Base-by-base conservation (phyloP, 164 flowering plant genomes). In the Umbilicus rupestris region DNA sequence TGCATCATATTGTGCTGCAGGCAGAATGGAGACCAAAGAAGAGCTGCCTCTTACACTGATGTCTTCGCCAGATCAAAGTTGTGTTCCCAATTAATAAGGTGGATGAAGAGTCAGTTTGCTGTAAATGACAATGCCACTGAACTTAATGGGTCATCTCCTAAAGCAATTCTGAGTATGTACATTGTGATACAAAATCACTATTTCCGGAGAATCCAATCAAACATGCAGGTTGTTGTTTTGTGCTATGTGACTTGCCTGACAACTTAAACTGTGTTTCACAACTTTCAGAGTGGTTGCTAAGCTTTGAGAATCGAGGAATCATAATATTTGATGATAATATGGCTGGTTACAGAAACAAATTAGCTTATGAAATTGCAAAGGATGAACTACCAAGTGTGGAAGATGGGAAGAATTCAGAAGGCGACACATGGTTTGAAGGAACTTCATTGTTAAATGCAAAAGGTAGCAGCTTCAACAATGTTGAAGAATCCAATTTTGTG, bases 91-190 rank as follows among this genome's bases (percentile, higher is more conserved):
- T 62, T 89, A 55, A 71, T 75, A 30, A 79, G 74, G 45, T 80
- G 80, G 80, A 66, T 75, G 59, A 46, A 75, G 62, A 66, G 63
- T 72, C 79, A 77, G 71, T 70, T 68, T 65, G 78, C 77, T 24
- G 69, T 37, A 64, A 79, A 72, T 28, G 76, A 52, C 37, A 75
- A 73, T 39, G 65, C 67, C 20, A 70, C 39, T 65, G 63, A 35
- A 74, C 72, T 78, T 15, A 70, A 67, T 41, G 75, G 75, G 39
- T 74, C 78, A 12, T 84, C 96, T 49, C 92, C 96, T 44, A 79
- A 73, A 71, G 78, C 82, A 60, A 73, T 87, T 72, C 68, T 89
- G 46, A 78, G 92, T 87, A 76, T 77, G 88, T 70, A 50, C 19
- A 8, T 17, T 37, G 26, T 28, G 20, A 50, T 50, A 20, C n/a